phyloP scores from a whole-genome alignment of 139 green algal species.

The Auxenochlorella pyrenoidosa region DNA sequence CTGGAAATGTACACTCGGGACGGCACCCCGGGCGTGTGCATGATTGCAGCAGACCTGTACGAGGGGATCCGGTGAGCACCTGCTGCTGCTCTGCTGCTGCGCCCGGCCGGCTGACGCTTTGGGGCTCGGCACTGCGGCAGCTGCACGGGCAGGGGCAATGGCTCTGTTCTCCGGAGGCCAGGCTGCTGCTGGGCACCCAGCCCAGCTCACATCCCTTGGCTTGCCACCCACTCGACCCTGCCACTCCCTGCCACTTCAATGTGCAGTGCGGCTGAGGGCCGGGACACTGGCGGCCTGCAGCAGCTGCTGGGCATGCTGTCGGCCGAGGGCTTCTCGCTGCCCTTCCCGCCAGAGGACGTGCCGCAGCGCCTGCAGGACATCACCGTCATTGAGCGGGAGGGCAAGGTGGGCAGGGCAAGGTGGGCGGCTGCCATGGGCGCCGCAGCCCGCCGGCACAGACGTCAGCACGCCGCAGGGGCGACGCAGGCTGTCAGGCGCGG shows the following conservation, averaged over 20 bases:
- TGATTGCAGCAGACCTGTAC: constrained; percentile 95
- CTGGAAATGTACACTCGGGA: constrained; percentile 97
- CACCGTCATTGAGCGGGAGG: constrained; percentile 66
- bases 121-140: too few relatives aligned
- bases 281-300: constrained; percentile 69
- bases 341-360: constrained; percentile 43
- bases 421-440: constrained; percentile 49
- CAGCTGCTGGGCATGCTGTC: constrained; percentile 66
- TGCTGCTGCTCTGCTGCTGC: neutral
- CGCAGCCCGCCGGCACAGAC: neutral
- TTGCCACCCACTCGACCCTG: too few relatives aligned
- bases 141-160: too few relatives aligned
- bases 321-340: constrained; percentile 52
- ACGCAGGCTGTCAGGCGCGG: too few relatives aligned
- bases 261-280: neutral
- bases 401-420: constrained; percentile 55
- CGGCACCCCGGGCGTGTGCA: constrained; percentile 60
- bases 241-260: neutral
- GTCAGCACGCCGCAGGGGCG: too few relatives aligned
- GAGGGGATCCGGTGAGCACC: constrained; percentile 87
- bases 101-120: too few relatives aligned
- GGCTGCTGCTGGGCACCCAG: too few relatives aligned
- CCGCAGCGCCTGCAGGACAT: constrained; percentile 43
- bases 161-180: too few relatives aligned
- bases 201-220: too few relatives aligned